Evolutionary conservation across 768 basidiomycete genomes (phyloP), one percentile per base, ranked within the genome.

Genomic region (Sporobolomyces phaffii): DNA sequence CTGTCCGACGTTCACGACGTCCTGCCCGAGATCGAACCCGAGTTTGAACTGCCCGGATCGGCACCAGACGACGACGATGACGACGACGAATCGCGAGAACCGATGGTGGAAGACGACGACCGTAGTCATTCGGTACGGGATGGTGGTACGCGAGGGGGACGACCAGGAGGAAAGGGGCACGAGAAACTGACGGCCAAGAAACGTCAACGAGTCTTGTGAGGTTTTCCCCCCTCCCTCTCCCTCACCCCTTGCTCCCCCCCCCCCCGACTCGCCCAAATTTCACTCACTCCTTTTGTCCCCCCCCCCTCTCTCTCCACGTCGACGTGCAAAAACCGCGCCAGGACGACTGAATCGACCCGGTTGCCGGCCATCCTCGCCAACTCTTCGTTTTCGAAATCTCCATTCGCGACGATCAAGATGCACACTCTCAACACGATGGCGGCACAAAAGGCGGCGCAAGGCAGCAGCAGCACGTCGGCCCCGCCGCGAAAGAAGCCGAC

Each of bases 361-460:
- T 38, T 75, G 22, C 70, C 72, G 2, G 70, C 72, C 10, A 64
- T 75, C 22, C 41, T 75, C 14, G 52, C 63, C 26, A 72, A 73
- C 62, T 54, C 64, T 9, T 36, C 63, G 3, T 75, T 72, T 48
- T 63, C 68, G 17, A 29, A 63, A 15, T 63, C 62, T 38, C 74
- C 74, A 2, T 75, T 70, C 31, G 72, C 69, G 14, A 72, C 74
- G 10, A 72, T 75, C 41, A 57, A 69, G 3, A 58, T 66, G 29
- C 74, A 75, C 52, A 72, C 72, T 3, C 68, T 68, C 61, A 68
- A 68, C 61, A 68, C 66, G 49, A 38, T 68, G 13, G 43, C 57
- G 14, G 45, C 49, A 28, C 61, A 68, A 50, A 63, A 59, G 52
- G 58, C 61, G 24, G 47, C 33, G n/a, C 40, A 18, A 18, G 29